A percentile compares a stretch with the other conserved stretches of the same genome.
These are phyloP conservation scores for Beauveria brongniartii DNA, from an alignment of 2,329 filamentous ascomycete species.

Conservation along the genomic window DNA sequence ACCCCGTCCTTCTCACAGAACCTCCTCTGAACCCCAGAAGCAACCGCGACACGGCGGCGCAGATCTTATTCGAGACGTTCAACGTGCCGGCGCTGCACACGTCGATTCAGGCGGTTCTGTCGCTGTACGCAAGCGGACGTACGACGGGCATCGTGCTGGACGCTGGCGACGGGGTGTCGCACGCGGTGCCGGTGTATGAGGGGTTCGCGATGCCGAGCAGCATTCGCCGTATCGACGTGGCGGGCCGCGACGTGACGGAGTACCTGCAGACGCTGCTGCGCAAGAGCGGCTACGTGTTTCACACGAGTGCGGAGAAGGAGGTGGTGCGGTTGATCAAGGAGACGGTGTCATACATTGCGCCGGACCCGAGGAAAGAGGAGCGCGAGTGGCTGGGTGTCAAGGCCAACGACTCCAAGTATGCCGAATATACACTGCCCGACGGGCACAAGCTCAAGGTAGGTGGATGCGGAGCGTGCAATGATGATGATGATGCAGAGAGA, in stretches of 20 bases:
- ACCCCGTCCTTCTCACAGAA: conserved; percentile 93
- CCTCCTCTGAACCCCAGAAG: conserved; percentile 89
- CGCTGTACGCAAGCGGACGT: conserved; percentile 88
- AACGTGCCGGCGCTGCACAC: conserved; percentile 95
- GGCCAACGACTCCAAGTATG: conserved; percentile 65
- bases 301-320: conserved; percentile 98
- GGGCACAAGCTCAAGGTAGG: conserved; percentile 83
- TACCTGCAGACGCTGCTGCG: conserved; percentile 84
- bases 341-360: conserved; percentile 81
- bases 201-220: conserved; percentile 95
- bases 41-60: conserved; percentile 92
- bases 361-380: conserved; percentile 88
- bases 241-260: conserved; percentile 92
- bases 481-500: background rate
- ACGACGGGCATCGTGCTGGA: conserved; percentile 96
- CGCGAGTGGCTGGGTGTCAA: conserved; percentile 87
- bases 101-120: conserved; percentile 93
- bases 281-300: conserved; percentile 90
- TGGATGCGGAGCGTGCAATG: background rate
- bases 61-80: conserved; percentile 98
- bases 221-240: conserved; percentile 92
- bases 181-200: conserved; percentile 95
- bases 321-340: conserved; percentile 98
- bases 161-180: conserved; percentile 90
- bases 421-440: conserved; percentile 86